These are phyloP conservation scores for Mallotus japonicus DNA, from an alignment of 441 rosid species.

Conservation along the genomic window DNA sequence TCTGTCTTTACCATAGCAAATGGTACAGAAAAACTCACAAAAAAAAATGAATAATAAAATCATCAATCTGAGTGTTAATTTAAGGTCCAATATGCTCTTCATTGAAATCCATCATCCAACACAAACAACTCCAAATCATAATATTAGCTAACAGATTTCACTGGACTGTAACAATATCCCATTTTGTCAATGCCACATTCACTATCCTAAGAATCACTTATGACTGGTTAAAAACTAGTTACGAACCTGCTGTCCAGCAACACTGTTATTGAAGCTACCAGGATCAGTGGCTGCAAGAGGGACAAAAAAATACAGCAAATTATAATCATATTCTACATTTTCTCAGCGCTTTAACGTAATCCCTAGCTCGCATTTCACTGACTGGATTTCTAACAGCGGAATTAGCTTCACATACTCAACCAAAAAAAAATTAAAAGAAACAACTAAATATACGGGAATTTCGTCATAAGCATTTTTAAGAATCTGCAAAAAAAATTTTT, in stretches of 20 bases:
- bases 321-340: not conserved
- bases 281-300: slow-evolving; percentile 77
- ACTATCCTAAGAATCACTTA: not conserved
- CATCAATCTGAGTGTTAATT: not conserved
- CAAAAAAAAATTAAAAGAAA: not conserved
- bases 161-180: not conserved
- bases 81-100: not conserved
- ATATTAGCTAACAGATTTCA: not conserved
- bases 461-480: not conserved
- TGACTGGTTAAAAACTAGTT: not conserved
- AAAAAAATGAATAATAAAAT: not conserved
- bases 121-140: not conserved
- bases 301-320: slow-evolving; percentile 11
- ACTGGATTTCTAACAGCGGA: too few relatives aligned
- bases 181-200: not conserved
- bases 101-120: not conserved
- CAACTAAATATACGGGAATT: slow-evolving; percentile 7
- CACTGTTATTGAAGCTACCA: slow-evolving; percentile 90
- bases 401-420: slow-evolving; percentile 1
- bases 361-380: too few relatives aligned
- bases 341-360: not conserved
- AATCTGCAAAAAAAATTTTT: not conserved
- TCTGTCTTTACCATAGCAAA: not conserved
- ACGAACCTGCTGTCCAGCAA: slow-evolving; percentile 89
- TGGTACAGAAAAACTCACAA: not conserved